A percentile compares a stretch with the other conserved stretches of the same genome.
Conservation (phyloP, 1,284 basidiomycete genomes). For the Puccinia triticina region DNA sequence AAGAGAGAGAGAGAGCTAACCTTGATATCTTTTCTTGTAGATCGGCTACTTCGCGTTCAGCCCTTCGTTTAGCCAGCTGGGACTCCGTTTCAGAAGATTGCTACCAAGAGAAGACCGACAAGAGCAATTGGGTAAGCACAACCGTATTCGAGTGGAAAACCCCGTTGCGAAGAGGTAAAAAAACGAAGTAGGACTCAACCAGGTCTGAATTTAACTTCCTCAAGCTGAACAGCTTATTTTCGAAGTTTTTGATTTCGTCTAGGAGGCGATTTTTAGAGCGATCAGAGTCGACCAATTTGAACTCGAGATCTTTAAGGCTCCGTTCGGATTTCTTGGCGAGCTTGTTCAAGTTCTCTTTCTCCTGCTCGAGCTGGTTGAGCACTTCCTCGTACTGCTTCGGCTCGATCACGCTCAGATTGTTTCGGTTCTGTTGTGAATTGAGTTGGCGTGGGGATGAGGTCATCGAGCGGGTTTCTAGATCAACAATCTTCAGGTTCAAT, state of each 20-base stretch:
- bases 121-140: not conserved
- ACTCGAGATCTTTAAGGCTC: slow-evolving; percentile 52
- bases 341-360: slow-evolving; percentile 62
- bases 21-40: slow-evolving; percentile 71
- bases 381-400: slow-evolving; percentile 73
- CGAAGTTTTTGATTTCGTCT: slow-evolving; percentile 53
- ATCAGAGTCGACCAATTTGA: slow-evolving; percentile 52
- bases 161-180: too few species aligned
- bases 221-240: slow-evolving; percentile 54
- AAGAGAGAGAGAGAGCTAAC: slow-evolving; percentile 60
- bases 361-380: slow-evolving; percentile 67
- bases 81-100: slow-evolving; percentile 72
- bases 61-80: slow-evolving; percentile 72
- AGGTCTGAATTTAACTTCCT: slow-evolving; percentile 57
- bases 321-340: slow-evolving; percentile 43
- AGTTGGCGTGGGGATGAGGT: slow-evolving; percentile 67
- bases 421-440: slow-evolving; percentile 29
- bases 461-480: slow-evolving; percentile 77
- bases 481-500: slow-evolving; percentile 75
- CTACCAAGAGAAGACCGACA: slow-evolving; percentile 60
- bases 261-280: slow-evolving; percentile 45
- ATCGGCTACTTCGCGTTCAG: slow-evolving; percentile 74
- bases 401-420: slow-evolving; percentile 61
- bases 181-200: slow-evolving; percentile 64
- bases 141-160: slow-evolving; percentile 59